A percentile compares a stretch with the other conserved stretches of the same genome.
Conservation (phyloP, 345 rosid species). For the Rhizophora mangle region DNA sequence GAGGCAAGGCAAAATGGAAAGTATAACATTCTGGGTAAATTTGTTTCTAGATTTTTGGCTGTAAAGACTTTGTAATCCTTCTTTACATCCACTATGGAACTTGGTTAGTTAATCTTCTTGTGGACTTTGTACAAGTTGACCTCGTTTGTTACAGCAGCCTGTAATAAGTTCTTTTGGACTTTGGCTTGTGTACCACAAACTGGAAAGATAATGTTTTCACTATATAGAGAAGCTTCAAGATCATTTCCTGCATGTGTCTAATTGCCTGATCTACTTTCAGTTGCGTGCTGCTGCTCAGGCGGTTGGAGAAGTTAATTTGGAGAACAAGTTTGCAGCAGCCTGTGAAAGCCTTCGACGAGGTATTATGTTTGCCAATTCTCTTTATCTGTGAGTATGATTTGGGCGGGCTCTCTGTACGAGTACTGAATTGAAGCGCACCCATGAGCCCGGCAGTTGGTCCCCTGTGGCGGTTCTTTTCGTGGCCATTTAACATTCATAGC, state of each 20-base stretch:
- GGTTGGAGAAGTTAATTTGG: constrained; percentile 75
- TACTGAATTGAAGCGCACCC: constrained; percentile 4
- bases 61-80: too few relatives aligned
- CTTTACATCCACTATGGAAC: too few relatives aligned
- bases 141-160: too few relatives aligned
- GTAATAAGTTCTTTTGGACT: too few relatives aligned
- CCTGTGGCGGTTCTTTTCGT: neutral
- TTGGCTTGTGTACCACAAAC: too few relatives aligned
- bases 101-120: too few relatives aligned
- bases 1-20: too few relatives aligned
- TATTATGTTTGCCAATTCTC: constrained; percentile 91
- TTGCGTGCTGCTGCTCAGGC: constrained; percentile 85
- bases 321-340: constrained; percentile 78
- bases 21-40: too few relatives aligned
- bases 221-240: neutral
- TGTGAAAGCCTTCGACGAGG: constrained; percentile 88
- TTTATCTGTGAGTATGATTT: constrained; percentile 44
- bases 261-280: constrained; percentile 30
- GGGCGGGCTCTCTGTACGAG: constrained; percentile 9
- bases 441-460: neutral
- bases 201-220: too few relatives aligned
- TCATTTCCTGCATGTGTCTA: neutral
- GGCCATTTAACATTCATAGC: constrained; percentile 8
- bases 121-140: too few relatives aligned
- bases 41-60: too few relatives aligned